Percentiles rank a stretch among this genome's conserved stretches.
phyloP scores from a whole-genome alignment of 345 rosid genomes.

The Gossypium herbaceum region DNA sequence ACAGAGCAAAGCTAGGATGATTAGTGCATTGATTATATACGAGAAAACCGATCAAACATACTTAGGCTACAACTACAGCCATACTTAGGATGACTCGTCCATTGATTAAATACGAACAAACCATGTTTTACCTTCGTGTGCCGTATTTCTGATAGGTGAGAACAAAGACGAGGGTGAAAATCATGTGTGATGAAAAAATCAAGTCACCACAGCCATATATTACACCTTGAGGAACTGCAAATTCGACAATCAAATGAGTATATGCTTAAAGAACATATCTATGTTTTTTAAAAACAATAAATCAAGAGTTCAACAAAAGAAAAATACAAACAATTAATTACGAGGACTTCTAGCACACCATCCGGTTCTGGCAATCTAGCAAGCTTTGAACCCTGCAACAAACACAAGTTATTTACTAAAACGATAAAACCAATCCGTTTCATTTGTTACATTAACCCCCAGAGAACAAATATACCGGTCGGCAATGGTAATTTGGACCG shows the following conservation, averaged over 20 bases:
- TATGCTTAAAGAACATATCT: background rate
- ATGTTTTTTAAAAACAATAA: background rate
- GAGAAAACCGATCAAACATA: background rate
- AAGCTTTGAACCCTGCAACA: conserved; percentile 76
- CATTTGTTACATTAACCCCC: too few species aligned
- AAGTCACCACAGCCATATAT: conserved; percentile 95
- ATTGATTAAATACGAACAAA: background rate
- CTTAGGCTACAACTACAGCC: background rate
- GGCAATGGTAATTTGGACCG: conserved; percentile 1
- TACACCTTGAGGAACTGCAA: conserved; percentile 89
- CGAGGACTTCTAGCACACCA: conserved; percentile 60
- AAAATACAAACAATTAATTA: conserved; percentile 63
- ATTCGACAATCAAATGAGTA: conserved; percentile 27
- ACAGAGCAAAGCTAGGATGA: background rate
- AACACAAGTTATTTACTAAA: conserved; percentile 10
- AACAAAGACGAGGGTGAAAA: conserved; percentile 89
- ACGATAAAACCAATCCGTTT: background rate
- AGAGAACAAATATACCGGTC: background rate
- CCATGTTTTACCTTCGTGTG: conserved; percentile 58
- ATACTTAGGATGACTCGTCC: too few species aligned
- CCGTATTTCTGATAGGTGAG: conserved; percentile 94
- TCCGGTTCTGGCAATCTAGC: conserved; percentile 79
- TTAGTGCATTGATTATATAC: background rate
- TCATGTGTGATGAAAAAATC: conserved; percentile 98
- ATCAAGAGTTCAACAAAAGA: background rate